Evolutionary conservation across 208 protist genomes (phyloP).

Genomic region (Trypanosoma mega): DNA sequence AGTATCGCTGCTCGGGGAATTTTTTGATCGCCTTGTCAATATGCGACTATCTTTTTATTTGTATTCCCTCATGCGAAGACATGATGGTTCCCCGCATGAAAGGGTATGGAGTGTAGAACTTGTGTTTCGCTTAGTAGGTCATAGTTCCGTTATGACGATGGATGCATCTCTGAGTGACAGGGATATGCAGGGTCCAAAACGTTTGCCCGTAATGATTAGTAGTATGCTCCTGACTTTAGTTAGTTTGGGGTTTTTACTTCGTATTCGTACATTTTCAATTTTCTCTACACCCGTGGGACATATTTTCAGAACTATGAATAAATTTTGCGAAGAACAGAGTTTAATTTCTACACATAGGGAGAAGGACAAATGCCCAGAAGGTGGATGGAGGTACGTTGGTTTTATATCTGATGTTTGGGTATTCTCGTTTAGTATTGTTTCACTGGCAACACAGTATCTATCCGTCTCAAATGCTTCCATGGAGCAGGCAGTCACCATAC

Average conservation of each 20-base stretch:
- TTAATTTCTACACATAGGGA: background rate
- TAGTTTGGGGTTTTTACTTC: constrained; percentile 26
- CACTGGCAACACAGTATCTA: constrained; percentile 35
- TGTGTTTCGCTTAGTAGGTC: constrained; percentile 39
- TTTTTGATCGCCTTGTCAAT: constrained; percentile 38
- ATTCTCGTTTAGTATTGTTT: constrained; percentile 31
- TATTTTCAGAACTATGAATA: background rate
- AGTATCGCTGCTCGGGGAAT: constrained; percentile 30
- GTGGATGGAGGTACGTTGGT: constrained; percentile 39
- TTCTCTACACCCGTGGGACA: background rate
- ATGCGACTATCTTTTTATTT: constrained; percentile 41
- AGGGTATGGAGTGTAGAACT: constrained; percentile 40
- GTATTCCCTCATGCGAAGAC: constrained; percentile 28
- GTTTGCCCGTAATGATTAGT: constrained; percentile 31
- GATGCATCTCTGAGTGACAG: constrained; percentile 13
- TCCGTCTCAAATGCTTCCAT: constrained; percentile 15
- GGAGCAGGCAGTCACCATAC: constrained; percentile 43
- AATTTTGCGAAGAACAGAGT: background rate
- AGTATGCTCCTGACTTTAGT: constrained; percentile 22
- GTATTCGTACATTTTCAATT: constrained; percentile 9
- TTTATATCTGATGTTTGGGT: constrained; percentile 42
- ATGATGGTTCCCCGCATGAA: constrained; percentile 20
- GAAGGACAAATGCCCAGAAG: background rate
- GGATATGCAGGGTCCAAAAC: constrained; percentile 14
- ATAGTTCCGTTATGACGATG: constrained; percentile 50